A percentile compares a stretch with the other conserved stretches of the same genome.
Conservation (phyloP, 257 asterid genomes). For the Capsicum baccatum region DNA sequence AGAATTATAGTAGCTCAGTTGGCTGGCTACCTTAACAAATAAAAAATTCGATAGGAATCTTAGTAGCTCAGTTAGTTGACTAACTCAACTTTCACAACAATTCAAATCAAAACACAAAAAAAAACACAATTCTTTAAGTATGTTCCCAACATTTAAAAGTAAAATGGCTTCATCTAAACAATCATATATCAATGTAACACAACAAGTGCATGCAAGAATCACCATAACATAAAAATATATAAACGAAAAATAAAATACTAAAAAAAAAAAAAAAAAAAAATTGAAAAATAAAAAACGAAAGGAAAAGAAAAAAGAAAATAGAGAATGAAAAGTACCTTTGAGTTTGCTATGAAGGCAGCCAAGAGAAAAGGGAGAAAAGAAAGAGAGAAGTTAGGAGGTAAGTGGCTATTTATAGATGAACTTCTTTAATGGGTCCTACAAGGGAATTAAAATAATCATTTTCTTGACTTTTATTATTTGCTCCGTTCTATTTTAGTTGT, state of each 20-base stretch:
- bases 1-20: too few species aligned
- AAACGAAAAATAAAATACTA: not conserved
- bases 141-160: not conserved
- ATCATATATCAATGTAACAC: conserved; percentile 23
- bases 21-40: too few species aligned
- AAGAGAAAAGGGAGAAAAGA: conserved; percentile 44
- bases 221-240: not conserved
- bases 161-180: not conserved
- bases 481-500: too few species aligned
- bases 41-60: too few species aligned
- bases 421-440: not conserved
- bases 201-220: conserved; percentile 16
- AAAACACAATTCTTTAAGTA: too few species aligned
- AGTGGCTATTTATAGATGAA: conserved; percentile 41
- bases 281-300: not conserved
- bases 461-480: not conserved
- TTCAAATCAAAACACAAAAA: not conserved
- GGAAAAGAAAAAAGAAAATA: not conserved
- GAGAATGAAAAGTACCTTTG: conserved; percentile 40
- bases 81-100: not conserved
- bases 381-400: not conserved
- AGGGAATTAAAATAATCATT: not conserved
- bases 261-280: not conserved
- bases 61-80: too few species aligned
- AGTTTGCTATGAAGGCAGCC: conserved; percentile 27